phyloP scores from a whole-genome alignment of 768 basidiomycete genomes.

The Pulveroboletus ravenelii region DNA sequence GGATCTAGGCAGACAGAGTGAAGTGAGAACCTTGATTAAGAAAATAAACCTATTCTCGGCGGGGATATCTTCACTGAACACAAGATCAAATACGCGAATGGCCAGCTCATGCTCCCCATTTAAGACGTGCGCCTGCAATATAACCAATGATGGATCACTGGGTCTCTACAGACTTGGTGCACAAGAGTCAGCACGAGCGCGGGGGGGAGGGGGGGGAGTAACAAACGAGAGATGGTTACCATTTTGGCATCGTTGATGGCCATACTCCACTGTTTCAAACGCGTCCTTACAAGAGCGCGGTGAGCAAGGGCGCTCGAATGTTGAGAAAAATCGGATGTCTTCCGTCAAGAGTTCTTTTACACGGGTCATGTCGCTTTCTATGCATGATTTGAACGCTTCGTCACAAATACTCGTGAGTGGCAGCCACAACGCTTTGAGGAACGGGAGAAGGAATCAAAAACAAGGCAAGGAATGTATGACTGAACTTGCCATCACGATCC shows the following conservation, averaged over 20 bases:
- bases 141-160: slow-evolving; percentile 6
- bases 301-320: too few species aligned
- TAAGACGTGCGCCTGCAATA: neutral
- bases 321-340: neutral
- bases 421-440: neutral
- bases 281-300: too few species aligned
- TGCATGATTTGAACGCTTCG: neutral
- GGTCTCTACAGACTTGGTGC: too few species aligned
- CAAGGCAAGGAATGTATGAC: rapidly evolving
- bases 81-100: slow-evolving; percentile 8
- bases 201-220: too few species aligned
- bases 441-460: neutral
- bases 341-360: slow-evolving; percentile 1
- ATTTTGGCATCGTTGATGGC: slow-evolving; percentile 2
- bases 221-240: neutral
- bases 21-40: slow-evolving; percentile 7
- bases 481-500: neutral
- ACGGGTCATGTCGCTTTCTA: neutral
- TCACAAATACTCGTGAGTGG: neutral
- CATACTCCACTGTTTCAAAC: neutral
- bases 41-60: slow-evolving; percentile 7
- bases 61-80: neutral
- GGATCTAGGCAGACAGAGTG: too few species aligned
- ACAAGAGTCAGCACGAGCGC: neutral
- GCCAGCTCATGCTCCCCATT: slow-evolving; percentile 1